These are phyloP conservation scores for Boletellus sp. DNA, from an alignment of 768 basidiomycete genomes.

Conservation along the genomic window DNA sequence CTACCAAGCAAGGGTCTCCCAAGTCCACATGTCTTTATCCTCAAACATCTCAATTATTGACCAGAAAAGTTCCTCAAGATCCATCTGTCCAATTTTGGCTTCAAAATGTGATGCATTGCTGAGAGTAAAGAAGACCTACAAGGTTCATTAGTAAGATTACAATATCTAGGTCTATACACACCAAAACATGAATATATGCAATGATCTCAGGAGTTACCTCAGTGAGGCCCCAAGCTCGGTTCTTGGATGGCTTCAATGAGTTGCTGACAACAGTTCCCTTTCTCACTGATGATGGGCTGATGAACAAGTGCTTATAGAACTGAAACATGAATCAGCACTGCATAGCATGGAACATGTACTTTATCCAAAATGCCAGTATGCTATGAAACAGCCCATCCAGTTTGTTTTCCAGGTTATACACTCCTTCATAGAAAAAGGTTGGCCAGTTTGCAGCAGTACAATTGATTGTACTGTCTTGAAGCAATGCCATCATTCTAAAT, in stretches of 20 bases:
- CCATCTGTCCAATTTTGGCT: not conserved
- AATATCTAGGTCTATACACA: not conserved
- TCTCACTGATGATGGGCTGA: not conserved
- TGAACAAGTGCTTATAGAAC: constrained; percentile 1
- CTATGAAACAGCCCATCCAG: not conserved
- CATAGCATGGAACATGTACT: too few species aligned
- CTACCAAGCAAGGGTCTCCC: not conserved
- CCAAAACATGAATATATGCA: not conserved
- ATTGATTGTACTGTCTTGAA: not conserved
- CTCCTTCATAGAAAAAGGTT: not conserved
- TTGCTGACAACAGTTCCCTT: not conserved
- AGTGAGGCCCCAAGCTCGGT: not conserved
- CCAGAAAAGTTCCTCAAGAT: not conserved
- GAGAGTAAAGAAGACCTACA: not conserved
- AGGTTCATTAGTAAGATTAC: not conserved
- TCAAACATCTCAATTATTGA: constrained; percentile 23
- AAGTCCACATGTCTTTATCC: not conserved
- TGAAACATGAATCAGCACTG: not conserved
- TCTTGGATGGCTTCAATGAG: not conserved
- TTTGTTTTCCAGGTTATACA: not conserved
- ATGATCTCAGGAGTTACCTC: not conserved
- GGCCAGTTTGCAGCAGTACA: not conserved
- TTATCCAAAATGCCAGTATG: not conserved
- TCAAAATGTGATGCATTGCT: not conserved
- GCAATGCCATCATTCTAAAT: not conserved